Percentiles rank a stretch among this genome's conserved stretches.
Evolutionary conservation across 345 rosid species (phyloP).

Genomic region (Rhizophora apiculata): DNA sequence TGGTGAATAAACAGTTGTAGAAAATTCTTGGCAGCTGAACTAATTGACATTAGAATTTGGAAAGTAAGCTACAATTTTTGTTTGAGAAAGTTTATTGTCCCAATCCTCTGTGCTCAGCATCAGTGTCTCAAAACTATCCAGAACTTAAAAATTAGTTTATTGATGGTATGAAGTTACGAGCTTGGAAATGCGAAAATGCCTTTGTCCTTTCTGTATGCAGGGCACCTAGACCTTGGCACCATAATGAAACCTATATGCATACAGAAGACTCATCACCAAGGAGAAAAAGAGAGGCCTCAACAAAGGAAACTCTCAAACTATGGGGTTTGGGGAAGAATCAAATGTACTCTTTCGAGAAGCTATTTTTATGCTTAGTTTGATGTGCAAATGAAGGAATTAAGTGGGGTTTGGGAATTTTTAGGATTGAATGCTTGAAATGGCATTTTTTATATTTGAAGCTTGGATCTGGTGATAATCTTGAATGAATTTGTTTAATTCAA

Average conservation of each 20-base stretch:
- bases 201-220: conserved; percentile 3
- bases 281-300: too few relatives aligned
- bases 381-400: not conserved
- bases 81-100: conserved; percentile 15
- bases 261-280: not conserved
- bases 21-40: not conserved
- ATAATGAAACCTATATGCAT: not conserved
- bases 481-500: too few relatives aligned
- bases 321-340: too few relatives aligned
- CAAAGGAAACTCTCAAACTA: too few relatives aligned
- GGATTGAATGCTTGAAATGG: not conserved
- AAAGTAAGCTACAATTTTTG: conserved; percentile 15
- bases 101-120: conserved; percentile 9
- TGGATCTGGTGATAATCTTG: too few relatives aligned
- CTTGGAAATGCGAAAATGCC: conserved; percentile 1
- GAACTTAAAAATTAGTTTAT: not conserved
- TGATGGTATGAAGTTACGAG: not conserved
- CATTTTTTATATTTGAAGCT: too few relatives aligned
- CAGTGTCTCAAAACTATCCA: not conserved
- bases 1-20: not conserved
- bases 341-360: too few relatives aligned
- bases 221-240: conserved; percentile 5
- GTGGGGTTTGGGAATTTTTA: not conserved
- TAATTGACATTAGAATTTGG: not conserved
- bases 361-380: not conserved